Percentiles rank a stretch among this genome's conserved stretches.
Conservation (phyloP, 305 asterid species). For the Fraxinus baroniana region DNA sequence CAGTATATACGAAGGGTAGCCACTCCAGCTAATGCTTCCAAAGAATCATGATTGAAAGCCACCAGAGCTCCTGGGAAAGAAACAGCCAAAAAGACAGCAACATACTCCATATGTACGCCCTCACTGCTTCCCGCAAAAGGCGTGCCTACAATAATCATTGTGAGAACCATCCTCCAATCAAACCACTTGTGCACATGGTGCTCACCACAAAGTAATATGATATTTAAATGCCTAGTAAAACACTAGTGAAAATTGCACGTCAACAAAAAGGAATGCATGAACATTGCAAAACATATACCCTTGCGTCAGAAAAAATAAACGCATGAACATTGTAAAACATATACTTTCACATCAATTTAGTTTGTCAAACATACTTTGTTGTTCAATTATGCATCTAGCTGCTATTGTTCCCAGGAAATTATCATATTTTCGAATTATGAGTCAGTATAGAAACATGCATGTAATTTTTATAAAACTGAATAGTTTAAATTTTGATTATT, state of each 20-base stretch:
- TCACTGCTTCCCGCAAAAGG: conserved; percentile 62
- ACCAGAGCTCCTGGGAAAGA: conserved; percentile 93
- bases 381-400: conserved; percentile 4
- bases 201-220: background rate
- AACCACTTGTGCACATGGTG: conserved; percentile 9
- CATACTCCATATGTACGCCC: conserved; percentile 77
- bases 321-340: background rate
- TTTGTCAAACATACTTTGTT: background rate
- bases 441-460: background rate
- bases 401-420: background rate
- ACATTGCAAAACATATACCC: background rate
- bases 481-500: background rate
- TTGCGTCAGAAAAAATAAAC: background rate
- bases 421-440: background rate
- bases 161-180: conserved; percentile 33
- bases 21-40: conserved; percentile 53
- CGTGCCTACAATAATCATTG: conserved; percentile 34
- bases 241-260: background rate
- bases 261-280: background rate
- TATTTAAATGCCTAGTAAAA: background rate
- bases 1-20: conserved; percentile 85
- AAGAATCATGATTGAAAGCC: conserved; percentile 66
- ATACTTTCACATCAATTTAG: background rate
- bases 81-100: conserved; percentile 73
- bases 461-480: background rate